phyloP scores from a whole-genome alignment of 345 rosid species.

The Eucalyptus microcorys region DNA sequence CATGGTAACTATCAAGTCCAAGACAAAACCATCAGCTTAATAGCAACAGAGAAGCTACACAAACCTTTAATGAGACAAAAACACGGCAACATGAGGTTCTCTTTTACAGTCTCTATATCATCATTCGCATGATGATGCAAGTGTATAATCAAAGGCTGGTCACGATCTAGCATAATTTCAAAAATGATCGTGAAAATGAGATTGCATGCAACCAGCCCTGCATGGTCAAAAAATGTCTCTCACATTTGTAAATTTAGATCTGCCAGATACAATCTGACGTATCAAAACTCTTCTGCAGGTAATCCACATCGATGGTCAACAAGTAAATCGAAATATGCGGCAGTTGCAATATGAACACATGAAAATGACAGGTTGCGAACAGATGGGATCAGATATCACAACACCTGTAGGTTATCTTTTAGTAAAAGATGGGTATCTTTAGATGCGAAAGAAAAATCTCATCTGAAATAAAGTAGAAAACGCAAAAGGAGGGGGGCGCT shows the following conservation, averaged over 20 bases:
- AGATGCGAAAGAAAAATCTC: neutral
- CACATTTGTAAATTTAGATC: neutral
- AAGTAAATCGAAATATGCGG: neutral
- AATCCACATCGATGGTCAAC: neutral
- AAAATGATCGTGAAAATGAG: slow-evolving; percentile 88
- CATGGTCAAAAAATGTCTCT: neutral
- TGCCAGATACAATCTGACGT: neutral
- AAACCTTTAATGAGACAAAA: slow-evolving; percentile 82
- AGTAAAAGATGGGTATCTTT: neutral
- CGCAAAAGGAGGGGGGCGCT: neutral
- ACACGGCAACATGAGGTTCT: slow-evolving; percentile 90
- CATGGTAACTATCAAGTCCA: neutral
- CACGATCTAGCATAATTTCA: slow-evolving; percentile 79
- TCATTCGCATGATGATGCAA: slow-evolving; percentile 86
- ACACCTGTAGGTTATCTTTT: neutral
- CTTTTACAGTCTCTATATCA: slow-evolving; percentile 84
- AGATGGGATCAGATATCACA: neutral
- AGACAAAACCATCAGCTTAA: neutral
- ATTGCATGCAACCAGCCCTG: slow-evolving; percentile 91
- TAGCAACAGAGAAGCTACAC: neutral
- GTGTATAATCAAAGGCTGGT: slow-evolving; percentile 96
- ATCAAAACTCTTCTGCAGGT: neutral
- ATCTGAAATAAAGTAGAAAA: neutral
- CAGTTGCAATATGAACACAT: neutral
- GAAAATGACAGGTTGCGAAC: neutral